phyloP scores from a whole-genome alignment of 1,284 basidiomycete species.

The Pyrrhoderma lamaoense region DNA sequence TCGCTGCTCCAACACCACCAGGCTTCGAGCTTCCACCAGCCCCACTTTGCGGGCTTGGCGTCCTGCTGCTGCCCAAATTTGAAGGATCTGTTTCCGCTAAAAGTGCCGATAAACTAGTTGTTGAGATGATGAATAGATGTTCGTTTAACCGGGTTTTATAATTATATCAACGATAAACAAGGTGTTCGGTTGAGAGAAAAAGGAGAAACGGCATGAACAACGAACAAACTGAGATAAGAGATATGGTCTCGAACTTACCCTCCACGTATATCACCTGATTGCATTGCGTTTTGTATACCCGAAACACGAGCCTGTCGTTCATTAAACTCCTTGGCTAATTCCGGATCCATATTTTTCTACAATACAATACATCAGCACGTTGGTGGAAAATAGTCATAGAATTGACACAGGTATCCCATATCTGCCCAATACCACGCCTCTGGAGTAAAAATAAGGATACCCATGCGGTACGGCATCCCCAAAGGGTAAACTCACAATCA shows the following conservation, averaged over 20 bases:
- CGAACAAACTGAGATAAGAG: background rate
- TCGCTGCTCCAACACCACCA: background rate
- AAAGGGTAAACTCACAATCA: conserved; percentile 49
- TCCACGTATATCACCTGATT: conserved; percentile 50
- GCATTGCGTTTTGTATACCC: conserved; percentile 50
- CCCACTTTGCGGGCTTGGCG: background rate
- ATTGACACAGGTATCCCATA: too few relatives aligned
- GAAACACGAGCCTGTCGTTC: conserved; percentile 58
- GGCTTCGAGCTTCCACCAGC: conserved; percentile 2
- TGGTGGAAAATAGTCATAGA: background rate
- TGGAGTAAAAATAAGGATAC: too few relatives aligned
- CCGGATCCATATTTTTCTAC: conserved; percentile 76
- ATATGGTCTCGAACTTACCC: conserved; percentile 32
- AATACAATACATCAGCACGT: background rate
- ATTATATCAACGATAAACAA: background rate
- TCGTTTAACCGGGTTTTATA: background rate
- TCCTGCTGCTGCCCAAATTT: background rate
- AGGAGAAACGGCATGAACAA: too few relatives aligned
- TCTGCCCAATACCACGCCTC: too few relatives aligned
- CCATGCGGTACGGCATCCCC: background rate
- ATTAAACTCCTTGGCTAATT: conserved; percentile 63
- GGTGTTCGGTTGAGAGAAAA: too few relatives aligned
- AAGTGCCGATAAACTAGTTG: conserved; percentile 20
- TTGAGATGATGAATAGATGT: too few relatives aligned
- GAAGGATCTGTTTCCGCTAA: conserved; percentile 12